These are phyloP conservation scores for Aspergillus leporis DNA, from an alignment of 495 filamentous ascomycete species.

Conservation along the genomic window DNA sequence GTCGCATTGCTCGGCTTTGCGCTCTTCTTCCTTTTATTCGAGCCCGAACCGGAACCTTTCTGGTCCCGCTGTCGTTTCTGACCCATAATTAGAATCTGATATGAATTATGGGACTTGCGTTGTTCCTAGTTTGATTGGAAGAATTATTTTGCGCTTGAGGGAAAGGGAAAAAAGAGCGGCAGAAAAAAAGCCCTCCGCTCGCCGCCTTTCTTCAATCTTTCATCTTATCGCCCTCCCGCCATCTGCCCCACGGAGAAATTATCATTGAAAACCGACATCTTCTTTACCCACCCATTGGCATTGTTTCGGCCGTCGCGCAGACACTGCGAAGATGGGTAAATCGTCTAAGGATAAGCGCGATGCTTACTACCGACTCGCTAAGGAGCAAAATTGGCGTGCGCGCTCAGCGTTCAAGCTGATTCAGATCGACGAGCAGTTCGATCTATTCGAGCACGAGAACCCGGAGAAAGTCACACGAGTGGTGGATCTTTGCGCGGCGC, in stretches of 20 bases:
- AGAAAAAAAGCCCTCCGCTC: slow-evolving; percentile 37
- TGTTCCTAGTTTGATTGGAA: slow-evolving; percentile 1
- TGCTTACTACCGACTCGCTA: slow-evolving; percentile 94
- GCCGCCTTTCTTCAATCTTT: neutral
- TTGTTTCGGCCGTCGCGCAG: neutral
- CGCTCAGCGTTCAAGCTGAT: slow-evolving; percentile 95
- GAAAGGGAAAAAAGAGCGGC: slow-evolving; percentile 39
- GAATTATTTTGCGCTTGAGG: slow-evolving; percentile 12
- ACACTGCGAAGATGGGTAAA: slow-evolving; percentile 71
- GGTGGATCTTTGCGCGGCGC: slow-evolving; percentile 93
- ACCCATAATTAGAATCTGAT: slow-evolving; percentile 34
- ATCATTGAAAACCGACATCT: slow-evolving; percentile 6
- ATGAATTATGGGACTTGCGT: slow-evolving; percentile 1
- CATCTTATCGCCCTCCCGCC: slow-evolving; percentile 19
- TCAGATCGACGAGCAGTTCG: slow-evolving; percentile 95
- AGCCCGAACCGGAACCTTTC: slow-evolving; percentile 26
- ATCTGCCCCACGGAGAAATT: slow-evolving; percentile 16
- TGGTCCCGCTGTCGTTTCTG: slow-evolving; percentile 52
- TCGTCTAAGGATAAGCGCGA: slow-evolving; percentile 99
- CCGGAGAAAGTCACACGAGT: slow-evolving; percentile 77
- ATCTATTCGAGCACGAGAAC: slow-evolving; percentile 71
- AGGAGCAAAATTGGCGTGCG: slow-evolving; percentile 97
- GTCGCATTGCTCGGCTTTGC: slow-evolving; percentile 28
- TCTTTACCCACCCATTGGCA: neutral
- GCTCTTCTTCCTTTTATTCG: slow-evolving; percentile 54